These are phyloP conservation scores for Saksenaea oblongispora DNA, from an alignment of 371 early-diverging fungal species.

Conservation along the genomic window DNA sequence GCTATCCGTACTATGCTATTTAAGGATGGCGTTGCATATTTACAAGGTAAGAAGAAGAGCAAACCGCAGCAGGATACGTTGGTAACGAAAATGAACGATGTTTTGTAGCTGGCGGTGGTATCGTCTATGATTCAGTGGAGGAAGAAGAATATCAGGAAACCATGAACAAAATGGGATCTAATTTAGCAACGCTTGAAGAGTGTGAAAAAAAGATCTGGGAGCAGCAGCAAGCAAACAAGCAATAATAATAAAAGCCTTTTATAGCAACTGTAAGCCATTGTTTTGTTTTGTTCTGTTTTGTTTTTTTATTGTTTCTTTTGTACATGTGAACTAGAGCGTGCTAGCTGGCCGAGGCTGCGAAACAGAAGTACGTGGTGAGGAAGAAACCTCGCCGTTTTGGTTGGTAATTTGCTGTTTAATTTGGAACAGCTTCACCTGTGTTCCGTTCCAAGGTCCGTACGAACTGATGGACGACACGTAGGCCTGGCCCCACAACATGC, in stretches of 20 bases:
- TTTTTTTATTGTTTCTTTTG: background rate
- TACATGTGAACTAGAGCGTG: background rate
- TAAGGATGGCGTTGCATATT: slow-evolving; percentile 91
- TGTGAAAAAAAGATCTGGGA: slow-evolving; percentile 71
- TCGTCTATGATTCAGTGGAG: slow-evolving; percentile 93
- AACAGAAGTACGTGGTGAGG: slow-evolving; percentile 1
- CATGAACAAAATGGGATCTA: slow-evolving; percentile 90
- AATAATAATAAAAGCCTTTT: background rate
- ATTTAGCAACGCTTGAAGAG: slow-evolving; percentile 80
- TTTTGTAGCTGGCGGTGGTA: slow-evolving; percentile 85
- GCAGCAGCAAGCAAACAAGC: slow-evolving; percentile 31
- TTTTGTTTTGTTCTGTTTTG: background rate
- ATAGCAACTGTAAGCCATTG: background rate
- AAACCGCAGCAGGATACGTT: background rate
- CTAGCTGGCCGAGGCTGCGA: background rate
- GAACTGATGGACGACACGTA: slow-evolving; percentile 56
- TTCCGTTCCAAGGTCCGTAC: slow-evolving; percentile 67
- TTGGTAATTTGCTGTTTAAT: slow-evolving; percentile 39
- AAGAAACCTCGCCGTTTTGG: background rate
- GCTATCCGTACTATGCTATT: slow-evolving; percentile 97
- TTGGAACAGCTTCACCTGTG: slow-evolving; percentile 60
- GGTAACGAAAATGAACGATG: background rate
- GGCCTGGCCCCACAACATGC: slow-evolving; percentile 68
- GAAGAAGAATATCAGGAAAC: slow-evolving; percentile 94
- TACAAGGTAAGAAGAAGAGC: slow-evolving; percentile 65